Conservation (phyloP, 1,284 basidiomycete species). For the Cutaneotrichosporon cutaneum region DNA sequence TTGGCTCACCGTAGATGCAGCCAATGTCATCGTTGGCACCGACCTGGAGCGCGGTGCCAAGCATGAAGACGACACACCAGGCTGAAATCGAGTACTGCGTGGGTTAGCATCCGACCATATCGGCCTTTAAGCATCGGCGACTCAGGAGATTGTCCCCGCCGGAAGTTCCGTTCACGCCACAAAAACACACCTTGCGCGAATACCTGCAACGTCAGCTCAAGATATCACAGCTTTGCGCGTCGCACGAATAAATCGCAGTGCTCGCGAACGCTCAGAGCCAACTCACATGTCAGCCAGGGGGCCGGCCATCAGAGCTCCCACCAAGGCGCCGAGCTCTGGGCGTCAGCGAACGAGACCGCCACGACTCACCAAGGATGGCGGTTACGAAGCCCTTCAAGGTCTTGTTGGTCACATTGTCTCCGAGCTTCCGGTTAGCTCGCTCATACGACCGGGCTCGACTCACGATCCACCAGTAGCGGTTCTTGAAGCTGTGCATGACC, state of each 20-base stretch:
- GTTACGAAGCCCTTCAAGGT: constrained; percentile 37
- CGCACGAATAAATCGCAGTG: background rate
- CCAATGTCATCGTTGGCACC: constrained; percentile 37
- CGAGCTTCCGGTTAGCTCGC: background rate
- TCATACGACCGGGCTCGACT: constrained; percentile 10
- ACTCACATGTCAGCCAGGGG: constrained; percentile 39
- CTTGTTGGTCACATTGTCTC: constrained; percentile 1
- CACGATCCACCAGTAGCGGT: constrained; percentile 37
- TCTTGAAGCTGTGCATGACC: constrained; percentile 45
- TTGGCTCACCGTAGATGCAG: constrained; percentile 43
- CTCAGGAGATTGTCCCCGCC: background rate
- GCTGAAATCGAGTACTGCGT: constrained; percentile 44
- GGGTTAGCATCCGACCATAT: background rate
- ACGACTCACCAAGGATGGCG: constrained; percentile 36
- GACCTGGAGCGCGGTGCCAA: constrained; percentile 45
- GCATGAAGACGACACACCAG: constrained; percentile 50
- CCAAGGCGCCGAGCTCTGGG: constrained; percentile 43
- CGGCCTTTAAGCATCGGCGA: background rate
- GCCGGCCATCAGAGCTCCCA: constrained; percentile 47
- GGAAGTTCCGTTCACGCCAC: background rate
- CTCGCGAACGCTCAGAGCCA: background rate
- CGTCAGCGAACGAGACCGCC: constrained; percentile 7
- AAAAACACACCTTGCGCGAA: constrained; percentile 39
- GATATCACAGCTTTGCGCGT: background rate
- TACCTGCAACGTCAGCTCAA: constrained; percentile 13